Conservation (phyloP, 2,329 filamentous ascomycete genomes). For the Triangularia verruculosa region DNA sequence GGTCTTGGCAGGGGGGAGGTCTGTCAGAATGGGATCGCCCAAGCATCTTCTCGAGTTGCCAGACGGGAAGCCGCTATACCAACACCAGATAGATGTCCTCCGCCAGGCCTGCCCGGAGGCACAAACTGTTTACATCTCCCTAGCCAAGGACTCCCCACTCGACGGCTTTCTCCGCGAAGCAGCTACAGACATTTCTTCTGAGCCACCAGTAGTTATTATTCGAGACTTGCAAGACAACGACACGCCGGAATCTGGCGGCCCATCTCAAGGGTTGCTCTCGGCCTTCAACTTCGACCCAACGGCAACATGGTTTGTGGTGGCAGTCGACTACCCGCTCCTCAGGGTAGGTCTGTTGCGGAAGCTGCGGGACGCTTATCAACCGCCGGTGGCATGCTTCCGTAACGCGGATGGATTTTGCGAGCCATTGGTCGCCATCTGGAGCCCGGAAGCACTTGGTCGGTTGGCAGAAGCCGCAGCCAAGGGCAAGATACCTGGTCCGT, state of each 20-base stretch:
- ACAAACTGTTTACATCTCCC: slow-evolving; percentile 9
- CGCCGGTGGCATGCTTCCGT: slow-evolving; percentile 35
- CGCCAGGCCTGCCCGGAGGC: slow-evolving; percentile 3
- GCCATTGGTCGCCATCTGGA: slow-evolving; percentile 38
- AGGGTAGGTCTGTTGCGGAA: slow-evolving; percentile 28
- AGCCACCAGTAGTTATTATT: background rate
- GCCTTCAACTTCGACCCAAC: slow-evolving; percentile 29
- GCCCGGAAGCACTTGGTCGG: slow-evolving; percentile 29
- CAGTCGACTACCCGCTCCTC: slow-evolving; percentile 36
- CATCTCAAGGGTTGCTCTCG: slow-evolving; percentile 30
- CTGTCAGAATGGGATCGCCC: slow-evolving; percentile 32
- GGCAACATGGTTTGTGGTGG: slow-evolving; percentile 34
- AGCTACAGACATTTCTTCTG: background rate
- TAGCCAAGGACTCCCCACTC: slow-evolving; percentile 9
- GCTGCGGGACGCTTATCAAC: slow-evolving; percentile 27
- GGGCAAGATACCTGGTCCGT: slow-evolving; percentile 16
- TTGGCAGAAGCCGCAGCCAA: slow-evolving; percentile 18
- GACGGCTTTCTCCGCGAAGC: slow-evolving; percentile 4
- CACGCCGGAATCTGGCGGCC: slow-evolving; percentile 10
- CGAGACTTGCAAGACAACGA: background rate
- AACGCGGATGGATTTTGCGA: slow-evolving; percentile 32
- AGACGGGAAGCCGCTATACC: slow-evolving; percentile 30
- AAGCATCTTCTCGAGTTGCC: slow-evolving; percentile 34
- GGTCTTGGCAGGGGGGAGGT: slow-evolving; percentile 34
- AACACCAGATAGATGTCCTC: slow-evolving; percentile 19